A percentile compares a stretch with the other conserved stretches of the same genome.
phyloP scores from a whole-genome alignment of 495 filamentous ascomycete genomes.

The Apodospora peruviana region DNA sequence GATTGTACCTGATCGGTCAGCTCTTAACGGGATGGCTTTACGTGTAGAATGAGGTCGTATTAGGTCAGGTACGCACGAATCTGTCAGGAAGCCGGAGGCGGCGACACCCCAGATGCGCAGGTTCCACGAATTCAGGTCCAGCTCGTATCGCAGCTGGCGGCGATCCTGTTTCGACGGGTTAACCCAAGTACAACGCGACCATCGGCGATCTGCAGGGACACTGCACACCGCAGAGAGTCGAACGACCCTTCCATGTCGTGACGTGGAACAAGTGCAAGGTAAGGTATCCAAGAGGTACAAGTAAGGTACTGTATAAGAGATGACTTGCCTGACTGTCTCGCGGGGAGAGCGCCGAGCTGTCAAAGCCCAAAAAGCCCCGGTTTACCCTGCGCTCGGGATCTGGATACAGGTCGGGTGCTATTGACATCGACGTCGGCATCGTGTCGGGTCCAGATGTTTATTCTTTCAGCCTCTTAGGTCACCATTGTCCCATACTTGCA shows the following conservation, averaged over 20 bases:
- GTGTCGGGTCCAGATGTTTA: no score
- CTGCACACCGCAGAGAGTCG: no score
- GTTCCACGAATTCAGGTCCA: slow-evolving; percentile 35
- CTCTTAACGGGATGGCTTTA: neutral
- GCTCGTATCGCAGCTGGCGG: slow-evolving; percentile 29
- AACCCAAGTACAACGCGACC: neutral
- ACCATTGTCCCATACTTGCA: neutral
- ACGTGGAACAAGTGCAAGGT: no score
- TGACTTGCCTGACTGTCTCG: slow-evolving; percentile 21
- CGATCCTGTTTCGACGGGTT: slow-evolving; percentile 17
- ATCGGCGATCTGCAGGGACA: neutral
- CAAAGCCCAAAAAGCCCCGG: slow-evolving; percentile 25
- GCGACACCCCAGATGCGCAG: slow-evolving; percentile 49
- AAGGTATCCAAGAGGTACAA: no score
- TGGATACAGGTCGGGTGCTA: slow-evolving; percentile 17
- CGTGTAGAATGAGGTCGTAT: neutral
- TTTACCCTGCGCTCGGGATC: slow-evolving; percentile 21
- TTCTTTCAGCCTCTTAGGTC: neutral
- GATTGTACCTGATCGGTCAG: slow-evolving; percentile 33
- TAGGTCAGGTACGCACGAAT: slow-evolving; percentile 44
- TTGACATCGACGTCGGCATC: slow-evolving; percentile 11
- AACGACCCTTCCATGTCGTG: no score
- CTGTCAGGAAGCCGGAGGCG: slow-evolving; percentile 62
- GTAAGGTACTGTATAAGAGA: no score
- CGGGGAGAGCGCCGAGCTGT: slow-evolving; percentile 22